These are phyloP conservation scores for Aspergillus nanangensis DNA, from an alignment of 495 filamentous ascomycete genomes.

Conservation along the genomic window DNA sequence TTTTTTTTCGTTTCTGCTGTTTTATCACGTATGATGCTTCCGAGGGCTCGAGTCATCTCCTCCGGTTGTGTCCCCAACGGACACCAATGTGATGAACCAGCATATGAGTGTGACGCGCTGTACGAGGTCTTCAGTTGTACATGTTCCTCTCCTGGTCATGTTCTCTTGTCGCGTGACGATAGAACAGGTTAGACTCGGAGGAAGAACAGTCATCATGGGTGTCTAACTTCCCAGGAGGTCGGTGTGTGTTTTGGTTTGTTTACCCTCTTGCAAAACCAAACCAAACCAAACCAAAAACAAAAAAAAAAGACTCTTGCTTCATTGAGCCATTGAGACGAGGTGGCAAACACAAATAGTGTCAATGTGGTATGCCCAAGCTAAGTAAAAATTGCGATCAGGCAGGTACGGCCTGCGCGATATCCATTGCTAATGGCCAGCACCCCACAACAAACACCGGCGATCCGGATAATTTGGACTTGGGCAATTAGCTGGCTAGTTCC, in stretches of 20 bases:
- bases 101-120: slow-evolving; percentile 10
- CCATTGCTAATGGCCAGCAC: slow-evolving; percentile 1
- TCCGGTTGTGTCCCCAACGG: too few species aligned
- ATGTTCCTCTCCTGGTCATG: slow-evolving; percentile 7
- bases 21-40: too few species aligned
- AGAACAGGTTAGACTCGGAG: slow-evolving; percentile 5
- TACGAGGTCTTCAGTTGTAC: slow-evolving; percentile 12
- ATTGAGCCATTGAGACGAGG: neutral
- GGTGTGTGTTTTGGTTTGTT: neutral
- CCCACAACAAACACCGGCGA: slow-evolving; percentile 3
- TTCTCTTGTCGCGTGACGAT: slow-evolving; percentile 9
- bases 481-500: neutral
- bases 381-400: neutral
- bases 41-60: slow-evolving; percentile 10
- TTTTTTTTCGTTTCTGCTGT: too few species aligned
- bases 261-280: neutral
- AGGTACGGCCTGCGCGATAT: neutral
- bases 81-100: slow-evolving; percentile 9
- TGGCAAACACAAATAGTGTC: slow-evolving; percentile 3
- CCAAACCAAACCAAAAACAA: too few species aligned
- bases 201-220: neutral
- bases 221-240: neutral
- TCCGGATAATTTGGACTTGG: slow-evolving; percentile 6
- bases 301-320: neutral
- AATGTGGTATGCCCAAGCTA: slow-evolving; percentile 1